Base-by-base conservation (phyloP, 169 alveolate species). In the Plasmodium gonderi region DNA sequence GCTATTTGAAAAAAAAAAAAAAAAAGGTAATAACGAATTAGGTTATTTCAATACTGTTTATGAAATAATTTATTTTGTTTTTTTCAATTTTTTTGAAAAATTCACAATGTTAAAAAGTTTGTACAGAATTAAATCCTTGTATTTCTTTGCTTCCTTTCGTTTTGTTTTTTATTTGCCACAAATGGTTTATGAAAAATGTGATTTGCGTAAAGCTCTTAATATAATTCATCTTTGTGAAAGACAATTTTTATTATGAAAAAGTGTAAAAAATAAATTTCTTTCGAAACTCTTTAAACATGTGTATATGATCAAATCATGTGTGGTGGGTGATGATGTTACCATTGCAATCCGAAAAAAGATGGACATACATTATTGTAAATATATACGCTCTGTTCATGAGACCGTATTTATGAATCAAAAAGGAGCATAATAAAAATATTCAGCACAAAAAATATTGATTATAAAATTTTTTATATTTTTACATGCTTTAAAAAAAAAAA, bases 91-190 rank as follows among this genome's bases (percentile, higher is more conserved):
- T n/a, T 60, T 20, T 60, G 36, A 60, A 60, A 20, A 60, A 60
- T 60, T 60, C 40, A 60, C 72, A 60, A 60, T 60, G 72, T 20
- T 60, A 60, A 54, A 54, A 54, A 60, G 72, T 60, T 29, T 60
- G 72, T 60, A 60, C 40, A n/a, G 26, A 60, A 5, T 60, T 60
- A n/a, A 29, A 23, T 23, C 5, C 8, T n/a, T 60, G 11, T 14
- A 6, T 14, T 60, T 60, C 3, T 60, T 2, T 2, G 40, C 9
- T 60, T 60, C 12, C 36, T 60, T 60, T 20, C 26, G 17, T 49
- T 49, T 49, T 60, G 17, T 60, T 60, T 60, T 60, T 20, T 60
- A 23, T 8, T 60, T 20, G 72, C 8, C 40, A 60, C n/a, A 20
- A 60, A 60, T 60, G 72, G 72, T 60, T 23, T n/a, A 60, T n/a